phyloP scores from a whole-genome alignment of 2,329 filamentous ascomycete genomes.

The Domatiomyces globalis region DNA sequence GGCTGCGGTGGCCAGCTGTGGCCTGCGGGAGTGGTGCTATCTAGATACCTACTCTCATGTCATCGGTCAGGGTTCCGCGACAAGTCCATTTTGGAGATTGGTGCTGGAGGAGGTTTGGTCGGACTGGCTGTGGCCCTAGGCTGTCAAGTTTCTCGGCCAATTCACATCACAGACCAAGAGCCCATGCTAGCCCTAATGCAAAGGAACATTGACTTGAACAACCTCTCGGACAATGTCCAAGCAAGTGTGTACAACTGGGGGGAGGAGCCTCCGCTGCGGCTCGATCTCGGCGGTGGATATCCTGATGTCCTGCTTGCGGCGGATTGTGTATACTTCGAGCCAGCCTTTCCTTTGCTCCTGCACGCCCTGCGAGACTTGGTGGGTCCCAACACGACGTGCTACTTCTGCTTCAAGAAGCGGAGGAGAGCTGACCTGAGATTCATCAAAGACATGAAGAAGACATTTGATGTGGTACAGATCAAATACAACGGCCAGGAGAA shows the following conservation, averaged over 20 bases:
- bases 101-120: constrained; percentile 80
- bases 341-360: constrained; percentile 77
- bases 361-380: constrained; percentile 63
- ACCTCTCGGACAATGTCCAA: constrained; percentile 47
- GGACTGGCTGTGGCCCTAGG: constrained; percentile 48
- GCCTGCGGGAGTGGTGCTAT: constrained; percentile 82
- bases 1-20: constrained; percentile 90
- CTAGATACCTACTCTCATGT: constrained; percentile 61
- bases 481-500: constrained; percentile 42
- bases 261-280: constrained; percentile 22
- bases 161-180: constrained; percentile 75
- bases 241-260: constrained; percentile 71
- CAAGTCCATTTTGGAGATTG: constrained; percentile 54
- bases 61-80: constrained; percentile 32
- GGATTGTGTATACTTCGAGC: constrained; percentile 95
- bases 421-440: constrained; percentile 67
- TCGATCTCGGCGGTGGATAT: constrained; percentile 18
- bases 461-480: constrained; percentile 49
- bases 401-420: constrained; percentile 92
- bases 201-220: constrained; percentile 73
- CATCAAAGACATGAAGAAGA: constrained; percentile 54
- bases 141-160: constrained; percentile 34
- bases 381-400: constrained; percentile 49
- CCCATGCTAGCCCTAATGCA: constrained; percentile 78
- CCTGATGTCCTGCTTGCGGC: constrained; percentile 82